phyloP scores from a whole-genome alignment of 2,329 filamentous ascomycete species.

The Talaromyces sp. region DNA sequence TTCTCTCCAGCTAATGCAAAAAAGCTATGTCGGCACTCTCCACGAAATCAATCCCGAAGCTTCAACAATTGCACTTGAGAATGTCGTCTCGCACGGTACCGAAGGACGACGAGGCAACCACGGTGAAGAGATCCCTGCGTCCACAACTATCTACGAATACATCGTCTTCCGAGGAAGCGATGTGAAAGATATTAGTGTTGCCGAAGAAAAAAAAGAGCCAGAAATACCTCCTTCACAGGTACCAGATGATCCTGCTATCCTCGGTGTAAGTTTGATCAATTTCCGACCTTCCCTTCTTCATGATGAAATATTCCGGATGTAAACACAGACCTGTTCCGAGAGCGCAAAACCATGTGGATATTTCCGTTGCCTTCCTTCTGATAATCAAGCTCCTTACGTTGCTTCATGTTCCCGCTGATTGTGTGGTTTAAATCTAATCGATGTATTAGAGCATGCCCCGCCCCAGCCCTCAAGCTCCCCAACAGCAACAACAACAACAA shows the following conservation, averaged over 20 bases:
- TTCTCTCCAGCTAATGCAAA: neutral
- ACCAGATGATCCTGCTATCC: constrained; percentile 92
- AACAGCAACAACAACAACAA: constrained; percentile 41
- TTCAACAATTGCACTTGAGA: constrained; percentile 93
- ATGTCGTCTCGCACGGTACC: constrained; percentile 90
- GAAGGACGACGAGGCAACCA: constrained; percentile 79
- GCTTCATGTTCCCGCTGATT: too few relatives aligned
- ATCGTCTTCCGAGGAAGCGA: constrained; percentile 98
- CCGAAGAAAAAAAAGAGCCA: constrained; percentile 69
- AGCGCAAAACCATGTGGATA: constrained; percentile 95
- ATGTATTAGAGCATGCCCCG: constrained; percentile 40
- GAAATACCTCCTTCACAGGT: constrained; percentile 72
- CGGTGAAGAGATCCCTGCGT: constrained; percentile 76
- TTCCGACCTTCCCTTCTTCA: constrained; percentile 24
- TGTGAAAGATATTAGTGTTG: constrained; percentile 95
- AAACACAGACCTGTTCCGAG: constrained; percentile 77
- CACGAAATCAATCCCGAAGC: constrained; percentile 98
- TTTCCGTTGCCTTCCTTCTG: constrained; percentile 99
- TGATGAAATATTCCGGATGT: constrained; percentile 97
- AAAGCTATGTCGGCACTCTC: constrained; percentile 88
- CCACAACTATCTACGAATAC: constrained; percentile 91
- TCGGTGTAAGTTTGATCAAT: constrained; percentile 72
- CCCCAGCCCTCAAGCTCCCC: constrained; percentile 39
- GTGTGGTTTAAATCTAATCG: neutral
- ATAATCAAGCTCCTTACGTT: constrained; percentile 43